Base-by-base conservation (phyloP, 2,329 filamentous ascomycete genomes). In the Drechslerella dactyloides region DNA sequence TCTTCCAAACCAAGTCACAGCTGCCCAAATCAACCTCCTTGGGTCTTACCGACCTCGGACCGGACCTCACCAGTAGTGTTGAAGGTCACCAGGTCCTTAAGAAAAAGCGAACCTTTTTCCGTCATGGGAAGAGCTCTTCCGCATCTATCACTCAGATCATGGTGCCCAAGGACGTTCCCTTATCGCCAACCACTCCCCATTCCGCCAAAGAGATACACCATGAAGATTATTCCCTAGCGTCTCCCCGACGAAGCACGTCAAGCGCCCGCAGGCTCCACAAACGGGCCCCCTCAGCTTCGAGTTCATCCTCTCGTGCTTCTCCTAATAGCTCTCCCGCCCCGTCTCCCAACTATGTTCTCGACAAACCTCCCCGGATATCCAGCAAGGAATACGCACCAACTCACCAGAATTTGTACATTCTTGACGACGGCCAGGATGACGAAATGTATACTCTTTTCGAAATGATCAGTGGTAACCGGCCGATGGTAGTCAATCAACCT, bases 401-500 rank as follows among this genome's bases (percentile, higher is more conserved):
- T 2, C 56, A 72, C 35, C 68, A 72, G 33, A 72, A 72, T 19
- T 51, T 72, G 1, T 72, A 72, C 60, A 65, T 65, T 40, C 62
- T 72, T 46, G 68, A 65, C 17, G 68, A 72, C 42, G 68, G 68
- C 30, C 68, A 72, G 33, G 68, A 65, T 33, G 60, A 72, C 23
- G 68, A 72, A 23, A 72, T 72, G 68, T 72, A 72, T 44, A 72
- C 68, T 1, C 56, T 72, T 11, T 72, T 72, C 17, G 68, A 72
- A 46, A 72, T 72, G 27, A 72, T 72, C 42, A 72, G 52, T 33
- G 68, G 68, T 50, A 72, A 35, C 35, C 51, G 53, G 15, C 55
- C 54, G 10, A 65, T 72, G 50, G 44, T 10, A 11, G 40, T 52
- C 15, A 53, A 15, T 5, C 19, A 24, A n/a, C 11, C 50, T 2